phyloP scores from a whole-genome alignment of 495 filamentous ascomycete species.

The Aspergillus coremiiformis region DNA sequence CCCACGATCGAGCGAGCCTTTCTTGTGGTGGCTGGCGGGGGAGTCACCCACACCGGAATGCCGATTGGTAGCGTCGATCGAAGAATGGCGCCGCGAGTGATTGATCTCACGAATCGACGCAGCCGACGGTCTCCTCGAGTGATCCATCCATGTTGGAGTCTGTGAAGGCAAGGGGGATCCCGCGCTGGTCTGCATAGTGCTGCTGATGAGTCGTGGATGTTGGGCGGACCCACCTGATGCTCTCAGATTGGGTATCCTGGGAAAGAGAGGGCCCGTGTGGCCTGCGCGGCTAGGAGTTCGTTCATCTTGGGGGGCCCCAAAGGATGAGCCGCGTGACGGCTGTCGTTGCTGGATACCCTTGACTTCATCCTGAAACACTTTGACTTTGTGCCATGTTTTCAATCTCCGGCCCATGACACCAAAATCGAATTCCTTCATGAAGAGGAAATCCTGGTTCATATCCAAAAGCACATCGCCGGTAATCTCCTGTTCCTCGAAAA shows the following conservation, averaged over 20 bases:
- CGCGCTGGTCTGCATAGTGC: constrained; percentile 19
- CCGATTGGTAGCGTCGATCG: constrained; percentile 56
- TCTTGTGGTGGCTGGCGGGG: constrained; percentile 57
- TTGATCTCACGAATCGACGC: constrained; percentile 78
- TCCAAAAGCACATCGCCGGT: constrained; percentile 85
- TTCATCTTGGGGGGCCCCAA: constrained; percentile 34
- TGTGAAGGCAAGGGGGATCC: constrained; percentile 30
- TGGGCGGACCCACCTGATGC: constrained; percentile 23
- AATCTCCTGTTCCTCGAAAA: constrained; percentile 95
- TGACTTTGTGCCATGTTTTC: constrained; percentile 95
- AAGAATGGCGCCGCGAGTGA: constrained; percentile 81
- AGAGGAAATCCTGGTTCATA: constrained; percentile 88
- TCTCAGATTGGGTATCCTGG: constrained; percentile 51
- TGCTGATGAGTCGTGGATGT: constrained; percentile 30
- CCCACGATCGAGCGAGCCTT: constrained; percentile 79
- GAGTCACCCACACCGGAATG: constrained; percentile 25
- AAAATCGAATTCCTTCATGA: constrained; percentile 92
- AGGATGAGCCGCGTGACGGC: constrained; percentile 23
- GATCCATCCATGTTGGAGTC: constrained; percentile 43
- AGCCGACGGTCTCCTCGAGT: constrained; percentile 60
- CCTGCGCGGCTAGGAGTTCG: constrained; percentile 30
- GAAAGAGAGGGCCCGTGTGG: constrained; percentile 44
- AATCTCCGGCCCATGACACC: constrained; percentile 80
- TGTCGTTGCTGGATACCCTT: constrained; percentile 30
- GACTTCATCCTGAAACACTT: constrained; percentile 78